A percentile compares a stretch with the other conserved stretches of the same genome.
Evolutionary conservation across 1,284 basidiomycete species (phyloP).

Genomic region (Boletus mariae): DNA sequence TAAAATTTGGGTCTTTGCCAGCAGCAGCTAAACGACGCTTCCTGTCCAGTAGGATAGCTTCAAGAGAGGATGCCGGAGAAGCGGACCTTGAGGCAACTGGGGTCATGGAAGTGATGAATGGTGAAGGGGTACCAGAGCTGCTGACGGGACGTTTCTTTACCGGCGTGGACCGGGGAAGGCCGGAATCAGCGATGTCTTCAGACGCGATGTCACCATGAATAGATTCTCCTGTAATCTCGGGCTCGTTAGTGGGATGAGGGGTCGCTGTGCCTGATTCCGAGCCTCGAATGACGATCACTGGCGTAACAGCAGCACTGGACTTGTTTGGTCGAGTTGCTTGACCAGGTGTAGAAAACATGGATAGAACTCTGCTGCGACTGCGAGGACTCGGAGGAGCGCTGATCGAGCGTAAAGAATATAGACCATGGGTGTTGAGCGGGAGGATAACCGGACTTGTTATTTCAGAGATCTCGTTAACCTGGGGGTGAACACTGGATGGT

Average conservation of each 20-base stretch:
- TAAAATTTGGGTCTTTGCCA: conserved; percentile 17
- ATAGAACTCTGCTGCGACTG: conserved; percentile 20
- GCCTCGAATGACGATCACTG: not conserved
- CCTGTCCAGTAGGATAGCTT: conserved; percentile 58
- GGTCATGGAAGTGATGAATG: conserved; percentile 12
- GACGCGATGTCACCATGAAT: not conserved
- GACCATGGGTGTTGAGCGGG: conserved; percentile 42
- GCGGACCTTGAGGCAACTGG: conserved; percentile 26
- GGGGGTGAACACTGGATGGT: conserved; percentile 26
- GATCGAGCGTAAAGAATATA: conserved; percentile 53
- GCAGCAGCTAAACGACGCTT: conserved; percentile 39
- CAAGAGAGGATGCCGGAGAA: conserved; percentile 54
- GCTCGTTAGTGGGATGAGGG: not conserved
- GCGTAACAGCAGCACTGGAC: not conserved
- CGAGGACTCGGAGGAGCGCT: conserved; percentile 56
- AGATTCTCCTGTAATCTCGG: conserved; percentile 1
- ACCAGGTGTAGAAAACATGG: conserved; percentile 10
- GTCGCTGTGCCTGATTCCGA: not conserved
- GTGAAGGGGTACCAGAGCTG: conserved; percentile 5
- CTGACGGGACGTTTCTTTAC: conserved; percentile 21
- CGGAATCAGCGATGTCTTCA: not conserved
- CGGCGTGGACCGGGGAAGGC: not conserved
- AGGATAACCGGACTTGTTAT: conserved; percentile 34
- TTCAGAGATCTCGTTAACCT: conserved; percentile 22
- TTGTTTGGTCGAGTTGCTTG: conserved; percentile 2